Evolutionary conservation across 257 asterid genomes (phyloP), one percentile per base, ranked within the genome.

Genomic region (Fraxinus excelsior): DNA sequence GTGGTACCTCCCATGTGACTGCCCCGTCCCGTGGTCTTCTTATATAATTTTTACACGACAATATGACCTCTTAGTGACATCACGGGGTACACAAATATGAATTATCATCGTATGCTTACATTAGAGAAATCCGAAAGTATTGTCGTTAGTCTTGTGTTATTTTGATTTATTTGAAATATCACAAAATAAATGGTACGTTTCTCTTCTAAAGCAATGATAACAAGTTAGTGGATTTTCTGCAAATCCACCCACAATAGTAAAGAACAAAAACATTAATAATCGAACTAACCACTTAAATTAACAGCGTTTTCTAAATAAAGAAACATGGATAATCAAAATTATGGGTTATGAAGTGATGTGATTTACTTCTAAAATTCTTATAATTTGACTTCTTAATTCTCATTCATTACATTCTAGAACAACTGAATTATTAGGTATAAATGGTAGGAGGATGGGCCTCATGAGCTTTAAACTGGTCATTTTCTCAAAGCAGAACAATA

Each of bases 1-100:
- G 60, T 74, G 76, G 53, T 51, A 58, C 28, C 65, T 56, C 3
- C 28, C 14, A 35, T n/a, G 71, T n/a, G 68, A 21, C 14, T 21
- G 11, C 66, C 66, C 38, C 26, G 60, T 58, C 66, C 38, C 26
- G 60, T 58, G 68, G 23, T 18, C 46, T 29, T 76, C 37, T 5
- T 7, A 18, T n/a, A n/a, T n/a, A n/a, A n/a, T 25, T 2, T 2
- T 3, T 46, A 51, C 4, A 70, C 76, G 9, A 60, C 75, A 73
- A 35, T 73, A 31, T 73, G 7, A 80, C 76, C 35, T 83, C 84
- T 69, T 34, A n/a, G 2, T 80, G 77, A 83, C 53, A 37, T 76
- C 84, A 76, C 62, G 0, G 3, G 25, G 23, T 19, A 3, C 23
- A 4, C n/a, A 53, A 10, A 40, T 40, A 40, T 9, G 13, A 9